Conservation (phyloP, 2,329 filamentous ascomycete genomes). For the Xenosphaeropsis pyriputrescens region DNA sequence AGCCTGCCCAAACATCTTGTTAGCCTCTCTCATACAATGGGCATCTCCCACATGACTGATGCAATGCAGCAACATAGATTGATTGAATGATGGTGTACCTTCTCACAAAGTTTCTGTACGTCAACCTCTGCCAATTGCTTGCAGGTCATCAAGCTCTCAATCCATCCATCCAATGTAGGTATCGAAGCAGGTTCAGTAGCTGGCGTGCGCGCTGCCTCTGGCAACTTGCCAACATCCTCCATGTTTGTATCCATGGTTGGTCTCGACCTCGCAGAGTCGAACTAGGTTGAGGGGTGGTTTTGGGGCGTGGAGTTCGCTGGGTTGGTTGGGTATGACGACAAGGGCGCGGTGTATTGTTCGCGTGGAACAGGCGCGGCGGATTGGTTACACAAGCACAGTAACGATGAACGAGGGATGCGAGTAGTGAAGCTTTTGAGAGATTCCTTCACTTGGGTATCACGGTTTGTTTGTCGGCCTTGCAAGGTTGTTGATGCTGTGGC, state of each 20-base stretch:
- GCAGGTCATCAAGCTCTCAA: slow-evolving; percentile 95
- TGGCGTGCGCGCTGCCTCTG: slow-evolving; percentile 61
- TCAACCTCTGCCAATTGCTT: slow-evolving; percentile 94
- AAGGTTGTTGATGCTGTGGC: too few species aligned
- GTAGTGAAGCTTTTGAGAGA: too few species aligned
- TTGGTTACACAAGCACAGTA: too few species aligned
- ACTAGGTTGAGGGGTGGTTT: too few species aligned
- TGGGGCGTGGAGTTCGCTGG: slow-evolving; percentile 1
- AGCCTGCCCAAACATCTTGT: slow-evolving; percentile 38
- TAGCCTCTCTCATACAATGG: slow-evolving; percentile 1
- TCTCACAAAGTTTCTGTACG: slow-evolving; percentile 93
- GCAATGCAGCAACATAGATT: neutral
- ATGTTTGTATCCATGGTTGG: slow-evolving; percentile 85
- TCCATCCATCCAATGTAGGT: slow-evolving; percentile 92
- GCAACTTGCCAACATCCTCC: slow-evolving; percentile 88
- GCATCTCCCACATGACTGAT: neutral
- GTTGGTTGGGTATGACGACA: slow-evolving; percentile 1
- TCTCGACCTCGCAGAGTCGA: neutral
- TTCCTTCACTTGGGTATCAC: too few species aligned
- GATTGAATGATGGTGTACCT: slow-evolving; percentile 44
- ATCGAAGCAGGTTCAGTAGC: slow-evolving; percentile 77
- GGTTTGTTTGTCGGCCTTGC: too few species aligned
- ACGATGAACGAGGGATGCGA: too few species aligned
- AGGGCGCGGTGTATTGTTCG: neutral
- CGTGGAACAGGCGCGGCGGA: neutral